phyloP scores from a whole-genome alignment of 208 protist species.

The Leishmania mexicana region DNA sequence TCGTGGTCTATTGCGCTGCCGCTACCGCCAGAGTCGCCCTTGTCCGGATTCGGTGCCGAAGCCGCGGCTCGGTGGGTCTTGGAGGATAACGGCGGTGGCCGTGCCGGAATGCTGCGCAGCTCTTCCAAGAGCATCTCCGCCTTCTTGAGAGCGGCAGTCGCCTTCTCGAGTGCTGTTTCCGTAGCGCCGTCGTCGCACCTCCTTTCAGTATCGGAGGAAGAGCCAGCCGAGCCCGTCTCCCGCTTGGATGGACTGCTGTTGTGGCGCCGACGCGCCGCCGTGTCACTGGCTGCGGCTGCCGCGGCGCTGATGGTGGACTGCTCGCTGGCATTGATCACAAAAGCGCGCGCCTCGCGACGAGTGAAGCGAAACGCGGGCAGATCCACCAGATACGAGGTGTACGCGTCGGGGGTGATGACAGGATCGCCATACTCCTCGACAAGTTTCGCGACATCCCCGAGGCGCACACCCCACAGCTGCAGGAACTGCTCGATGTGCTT shows the following conservation, averaged over 20 bases:
- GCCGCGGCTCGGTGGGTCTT: conserved; percentile 11
- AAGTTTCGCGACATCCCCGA: conserved; percentile 65
- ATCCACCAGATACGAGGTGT: conserved; percentile 76
- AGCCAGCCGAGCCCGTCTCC: background rate
- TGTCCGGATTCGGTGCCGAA: conserved; percentile 1
- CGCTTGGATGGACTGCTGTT: conserved; percentile 9
- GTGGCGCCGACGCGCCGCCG: conserved; percentile 22
- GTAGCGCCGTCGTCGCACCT: conserved; percentile 1
- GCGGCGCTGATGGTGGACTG: conserved; percentile 7
- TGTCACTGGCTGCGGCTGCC: conserved; percentile 21
- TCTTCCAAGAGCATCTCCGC: conserved; percentile 32
- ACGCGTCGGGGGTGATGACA: conserved; percentile 75
- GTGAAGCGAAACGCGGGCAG: conserved; percentile 68
- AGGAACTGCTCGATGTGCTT: conserved; percentile 73
- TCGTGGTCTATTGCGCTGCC: conserved; percentile 46
- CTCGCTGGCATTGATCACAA: conserved; percentile 24
- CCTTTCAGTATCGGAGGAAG: background rate
- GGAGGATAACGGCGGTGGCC: background rate
- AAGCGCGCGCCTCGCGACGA: conserved; percentile 54
- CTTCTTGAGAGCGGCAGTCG: conserved; percentile 36
- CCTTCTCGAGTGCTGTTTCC: conserved; percentile 29
- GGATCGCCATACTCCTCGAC: conserved; percentile 77
- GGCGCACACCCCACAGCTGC: conserved; percentile 67
- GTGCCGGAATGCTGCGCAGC: conserved; percentile 8
- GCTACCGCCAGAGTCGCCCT: background rate